Evolutionary conservation across 164 flowering plant species (phyloP), one percentile per base, ranked within the genome.

Genomic region (Vitis riparia): DNA sequence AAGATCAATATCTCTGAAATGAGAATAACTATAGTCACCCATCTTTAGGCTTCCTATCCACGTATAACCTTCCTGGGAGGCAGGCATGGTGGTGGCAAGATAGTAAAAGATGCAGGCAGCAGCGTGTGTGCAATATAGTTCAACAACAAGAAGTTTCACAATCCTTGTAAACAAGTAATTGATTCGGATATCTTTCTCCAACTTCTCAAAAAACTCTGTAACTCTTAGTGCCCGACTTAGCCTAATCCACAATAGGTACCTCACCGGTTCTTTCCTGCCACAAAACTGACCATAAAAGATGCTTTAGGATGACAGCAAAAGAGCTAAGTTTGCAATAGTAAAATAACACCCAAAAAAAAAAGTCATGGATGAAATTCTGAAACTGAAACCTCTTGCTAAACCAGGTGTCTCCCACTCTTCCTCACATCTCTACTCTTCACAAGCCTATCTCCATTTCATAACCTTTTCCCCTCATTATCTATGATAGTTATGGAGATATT

Each of bases 31-130:
- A 62, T 78, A 85, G 27, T 88, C 94, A n/a, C 97, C 97, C 77
- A 91, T 51, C 75, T 83, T 78, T 63, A 91, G 77, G 68, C 91
- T 91, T 68, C 94, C 94, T 62, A 91, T 91, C 94, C 97, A 91
- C 27, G 97, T 89, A 66, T 89, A 86, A 7, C 89, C 90, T 73
- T 91, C 97, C n/a, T 86, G 55, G 15, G 82, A 73, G 8, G 74
- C 73, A 68, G 97, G 97, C 59, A 89, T 15, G 15, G 91, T 87
- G 16, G 97, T 89, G 0, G 94, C 97, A 59, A 91, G 71, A 75
- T 86, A 87, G 73, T 91, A 91, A 70, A 91, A 91, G 66, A 91
- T 84, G 80, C 97, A 91, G 23, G 94, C 97, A 60, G 92, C 97
- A 11, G 94, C 85, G 68, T 91, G 97, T 5, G 97, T 91, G 77